Evolutionary conservation across 805 yeast genomes (phyloP).

Genomic region (Yarrowia sp.): DNA sequence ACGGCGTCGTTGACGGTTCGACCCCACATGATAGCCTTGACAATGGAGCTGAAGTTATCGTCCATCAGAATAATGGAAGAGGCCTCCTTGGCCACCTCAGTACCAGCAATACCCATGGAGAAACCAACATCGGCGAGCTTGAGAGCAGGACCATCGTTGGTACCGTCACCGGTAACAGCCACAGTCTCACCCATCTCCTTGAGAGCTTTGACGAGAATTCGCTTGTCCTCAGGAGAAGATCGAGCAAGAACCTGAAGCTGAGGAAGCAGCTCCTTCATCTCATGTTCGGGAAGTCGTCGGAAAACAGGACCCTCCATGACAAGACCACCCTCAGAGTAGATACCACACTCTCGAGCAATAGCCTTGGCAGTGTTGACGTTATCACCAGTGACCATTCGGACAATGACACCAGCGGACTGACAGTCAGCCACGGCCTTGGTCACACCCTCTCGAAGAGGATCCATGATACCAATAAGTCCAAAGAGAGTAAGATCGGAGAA

Average conservation of each 20-base stretch:
- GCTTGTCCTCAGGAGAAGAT: slow-evolving; percentile 93
- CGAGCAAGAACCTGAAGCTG: slow-evolving; percentile 82
- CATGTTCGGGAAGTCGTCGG: slow-evolving; percentile 58
- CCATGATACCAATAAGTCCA: slow-evolving; percentile 87
- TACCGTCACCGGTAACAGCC: slow-evolving; percentile 99
- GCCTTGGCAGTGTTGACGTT: slow-evolving; percentile 88
- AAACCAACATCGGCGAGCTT: slow-evolving; percentile 97
- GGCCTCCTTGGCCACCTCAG: slow-evolving; percentile 98
- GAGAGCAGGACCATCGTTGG: slow-evolving; percentile 97
- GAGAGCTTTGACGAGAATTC: slow-evolving; percentile 77
- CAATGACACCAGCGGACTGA: slow-evolving; percentile 86
- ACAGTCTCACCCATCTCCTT: slow-evolving; percentile 85
- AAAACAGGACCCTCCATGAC: slow-evolving; percentile 94
- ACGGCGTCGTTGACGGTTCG: slow-evolving; percentile 93
- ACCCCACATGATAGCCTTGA: slow-evolving; percentile 98
- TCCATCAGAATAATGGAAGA: slow-evolving; percentile 90
- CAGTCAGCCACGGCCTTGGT: slow-evolving; percentile 85
- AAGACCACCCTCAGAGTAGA: slow-evolving; percentile 55
- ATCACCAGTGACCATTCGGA: slow-evolving; percentile 98
- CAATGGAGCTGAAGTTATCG: slow-evolving; percentile 91
- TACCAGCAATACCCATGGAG: slow-evolving; percentile 98
- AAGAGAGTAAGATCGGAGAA: slow-evolving; percentile 51
- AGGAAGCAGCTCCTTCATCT: slow-evolving; percentile 65
- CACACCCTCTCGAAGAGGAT: slow-evolving; percentile 89
- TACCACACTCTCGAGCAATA: slow-evolving; percentile 83